These are phyloP conservation scores for Diacronema lutheri DNA, from an alignment of 78 protist species.

Conservation along the genomic window DNA sequence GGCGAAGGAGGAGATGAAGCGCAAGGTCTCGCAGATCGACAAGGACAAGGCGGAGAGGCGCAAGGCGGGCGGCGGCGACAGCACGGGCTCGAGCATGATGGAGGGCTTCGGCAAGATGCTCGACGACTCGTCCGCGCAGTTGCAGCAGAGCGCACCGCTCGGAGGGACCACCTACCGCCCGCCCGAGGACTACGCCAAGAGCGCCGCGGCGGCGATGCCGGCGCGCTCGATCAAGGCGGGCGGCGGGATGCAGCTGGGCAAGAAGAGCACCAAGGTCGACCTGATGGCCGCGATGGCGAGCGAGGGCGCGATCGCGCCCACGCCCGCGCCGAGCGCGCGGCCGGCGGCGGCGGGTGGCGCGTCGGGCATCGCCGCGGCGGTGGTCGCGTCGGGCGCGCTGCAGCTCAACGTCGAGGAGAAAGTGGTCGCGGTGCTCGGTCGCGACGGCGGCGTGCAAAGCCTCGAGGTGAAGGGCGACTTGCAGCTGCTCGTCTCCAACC, in stretches of 20 bases:
- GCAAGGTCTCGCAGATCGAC: conserved; percentile 36
- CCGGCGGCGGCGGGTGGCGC: background rate
- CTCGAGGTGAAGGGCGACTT: conserved; percentile 64
- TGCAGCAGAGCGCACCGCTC: background rate
- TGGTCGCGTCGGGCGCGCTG: background rate
- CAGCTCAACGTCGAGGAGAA: conserved; percentile 48
- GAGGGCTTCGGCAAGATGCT: too few species aligned
- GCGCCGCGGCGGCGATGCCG: too few species aligned
- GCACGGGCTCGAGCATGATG: background rate
- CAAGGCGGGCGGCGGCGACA: background rate
- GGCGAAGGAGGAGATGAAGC: conserved; percentile 60
- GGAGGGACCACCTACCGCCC: too few species aligned
- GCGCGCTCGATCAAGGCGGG: background rate
- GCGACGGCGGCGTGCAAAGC: conserved; percentile 52
- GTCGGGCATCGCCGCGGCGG: background rate
- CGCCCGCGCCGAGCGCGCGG: background rate
- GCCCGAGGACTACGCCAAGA: too few species aligned
- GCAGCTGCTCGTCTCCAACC: conserved; percentile 33
- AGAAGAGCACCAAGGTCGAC: background rate
- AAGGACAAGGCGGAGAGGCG: background rate
- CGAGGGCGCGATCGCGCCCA: background rate
- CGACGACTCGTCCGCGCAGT: too few species aligned
- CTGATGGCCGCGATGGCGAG: background rate
- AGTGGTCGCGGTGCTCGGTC: background rate
- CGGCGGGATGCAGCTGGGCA: conserved; percentile 3